These are phyloP conservation scores for Dendrobium huoshanense DNA, from an alignment of 106 monocot genomes.

Conservation along the genomic window DNA sequence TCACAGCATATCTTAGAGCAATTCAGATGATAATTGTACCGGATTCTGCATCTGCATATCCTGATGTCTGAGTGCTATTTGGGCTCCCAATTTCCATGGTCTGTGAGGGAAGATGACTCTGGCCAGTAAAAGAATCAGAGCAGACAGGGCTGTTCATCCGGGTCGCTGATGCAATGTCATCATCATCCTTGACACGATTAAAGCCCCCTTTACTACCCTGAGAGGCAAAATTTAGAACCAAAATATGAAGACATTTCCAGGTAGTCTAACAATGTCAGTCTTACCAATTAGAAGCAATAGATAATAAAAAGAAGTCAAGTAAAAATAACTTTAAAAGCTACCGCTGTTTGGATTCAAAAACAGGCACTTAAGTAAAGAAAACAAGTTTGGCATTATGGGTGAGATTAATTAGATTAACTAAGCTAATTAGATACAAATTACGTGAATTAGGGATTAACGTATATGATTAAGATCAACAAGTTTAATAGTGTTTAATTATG, in stretches of 20 bases:
- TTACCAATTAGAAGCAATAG: background rate
- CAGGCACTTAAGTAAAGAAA: too few species aligned
- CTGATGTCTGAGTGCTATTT: constrained; percentile 29
- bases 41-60: constrained; percentile 67
- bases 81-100: constrained; percentile 31
- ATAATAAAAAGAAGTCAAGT: background rate
- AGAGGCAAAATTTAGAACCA: background rate
- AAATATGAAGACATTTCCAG: background rate
- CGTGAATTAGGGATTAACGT: too few species aligned
- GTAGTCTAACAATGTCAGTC: background rate
- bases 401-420: too few species aligned
- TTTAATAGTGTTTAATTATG: too few species aligned
- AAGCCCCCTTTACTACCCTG: constrained; percentile 47
- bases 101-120: constrained; percentile 39
- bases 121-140: constrained; percentile 30
- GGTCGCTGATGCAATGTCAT: constrained; percentile 23
- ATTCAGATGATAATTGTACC: constrained; percentile 29
- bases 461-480: too few species aligned
- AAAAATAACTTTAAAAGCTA: background rate
- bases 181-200: constrained; percentile 36
- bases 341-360: too few species aligned
- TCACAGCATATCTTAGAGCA: background rate
- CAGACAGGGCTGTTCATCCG: constrained; percentile 25
- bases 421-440: too few species aligned
- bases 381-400: too few species aligned